phyloP scores from a whole-genome alignment of 2,329 filamentous ascomycete genomes.

The Colletotrichum scovillei region DNA sequence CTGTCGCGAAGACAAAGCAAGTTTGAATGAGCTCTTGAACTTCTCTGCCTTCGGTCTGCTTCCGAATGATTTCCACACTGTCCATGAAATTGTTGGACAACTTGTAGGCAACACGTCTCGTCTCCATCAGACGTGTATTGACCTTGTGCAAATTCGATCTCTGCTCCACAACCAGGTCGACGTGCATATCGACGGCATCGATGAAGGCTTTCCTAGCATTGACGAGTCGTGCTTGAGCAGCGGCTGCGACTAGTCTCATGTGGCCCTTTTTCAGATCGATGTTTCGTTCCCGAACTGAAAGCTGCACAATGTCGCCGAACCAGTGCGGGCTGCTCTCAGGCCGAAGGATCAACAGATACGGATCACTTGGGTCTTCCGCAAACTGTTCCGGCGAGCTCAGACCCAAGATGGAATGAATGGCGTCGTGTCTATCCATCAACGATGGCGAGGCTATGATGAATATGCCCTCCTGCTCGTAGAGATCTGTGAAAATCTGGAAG shows the following conservation, averaged over 20 bases:
- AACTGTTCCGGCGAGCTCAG: constrained; percentile 68
- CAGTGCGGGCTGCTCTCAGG: constrained; percentile 84
- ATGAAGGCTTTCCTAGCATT: constrained; percentile 84
- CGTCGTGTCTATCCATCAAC: constrained; percentile 78
- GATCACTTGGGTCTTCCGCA: constrained; percentile 79
- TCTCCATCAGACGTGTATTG: constrained; percentile 90
- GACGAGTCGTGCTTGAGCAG: constrained; percentile 81
- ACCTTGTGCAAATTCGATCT: constrained; percentile 94
- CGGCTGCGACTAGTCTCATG: constrained; percentile 87
- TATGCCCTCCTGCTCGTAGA: constrained; percentile 78
- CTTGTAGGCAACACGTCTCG: constrained; percentile 95
- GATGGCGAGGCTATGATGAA: constrained; percentile 88
- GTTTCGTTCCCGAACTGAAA: constrained; percentile 79
- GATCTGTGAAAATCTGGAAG: constrained; percentile 82
- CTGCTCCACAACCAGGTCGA: constrained; percentile 91
- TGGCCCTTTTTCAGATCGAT: constrained; percentile 90
- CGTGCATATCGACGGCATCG: constrained; percentile 82
- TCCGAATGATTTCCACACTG: constrained; percentile 91
- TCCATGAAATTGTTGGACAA: constrained; percentile 99
- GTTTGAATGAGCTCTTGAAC: constrained; percentile 97
- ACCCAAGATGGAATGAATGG: constrained; percentile 87
- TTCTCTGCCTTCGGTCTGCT: constrained; percentile 84
- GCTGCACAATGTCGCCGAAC: constrained; percentile 80
- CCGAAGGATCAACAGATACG: constrained; percentile 86
- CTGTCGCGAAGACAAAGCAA: constrained; percentile 98